Evolutionary conservation across 1,284 basidiomycete genomes (phyloP), one percentile per base, ranked within the genome.

Genomic region (Papiliotrema flavescens): DNA sequence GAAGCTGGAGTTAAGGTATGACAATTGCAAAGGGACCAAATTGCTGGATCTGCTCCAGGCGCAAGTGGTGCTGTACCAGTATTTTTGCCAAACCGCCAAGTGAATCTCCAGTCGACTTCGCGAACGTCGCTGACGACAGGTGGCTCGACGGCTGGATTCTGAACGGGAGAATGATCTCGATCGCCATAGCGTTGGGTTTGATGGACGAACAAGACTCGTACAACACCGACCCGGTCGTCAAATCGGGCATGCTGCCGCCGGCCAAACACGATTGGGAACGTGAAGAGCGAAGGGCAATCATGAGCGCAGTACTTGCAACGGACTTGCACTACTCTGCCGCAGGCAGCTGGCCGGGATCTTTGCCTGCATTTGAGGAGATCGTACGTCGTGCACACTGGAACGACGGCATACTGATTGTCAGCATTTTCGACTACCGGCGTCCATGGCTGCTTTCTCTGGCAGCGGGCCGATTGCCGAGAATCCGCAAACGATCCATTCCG

Each of bases 81-180:
- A 50, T 26, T 23, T 39, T 22, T 20, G 3, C 8, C 40, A 41
- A 32, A 32, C 39, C 11, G 37, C 24, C 14, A 37, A 42, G 24
- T 39, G 19, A 17, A 20, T 39, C 7, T 37, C 8, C 6, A 14
- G 17, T 47, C 9, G 8, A 17, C 46, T 26, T 32, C 26, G 14
- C 8, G 19, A 36, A 9, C 6, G 9, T 37, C 14, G 13, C 19
- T 24, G 22, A 24, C 9, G 8, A 22, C 46, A 65, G 62, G 23
- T 74, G 71, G 70, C 49, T 42, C 40, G 40, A 50, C 20, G 69
- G 68, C 7, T 75, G 69, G 69, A 62, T 60, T 23, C 48, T 64
- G 13, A 51, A 58, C 3, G 72, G 70, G 6, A 43, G 44, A 4
- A 53, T 54, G 6, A 49, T 46, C 14, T 54, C 70, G 26, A 51